phyloP scores from a whole-genome alignment of 2,329 filamentous ascomycete species.

The Hirsutella rhossiliensis region DNA sequence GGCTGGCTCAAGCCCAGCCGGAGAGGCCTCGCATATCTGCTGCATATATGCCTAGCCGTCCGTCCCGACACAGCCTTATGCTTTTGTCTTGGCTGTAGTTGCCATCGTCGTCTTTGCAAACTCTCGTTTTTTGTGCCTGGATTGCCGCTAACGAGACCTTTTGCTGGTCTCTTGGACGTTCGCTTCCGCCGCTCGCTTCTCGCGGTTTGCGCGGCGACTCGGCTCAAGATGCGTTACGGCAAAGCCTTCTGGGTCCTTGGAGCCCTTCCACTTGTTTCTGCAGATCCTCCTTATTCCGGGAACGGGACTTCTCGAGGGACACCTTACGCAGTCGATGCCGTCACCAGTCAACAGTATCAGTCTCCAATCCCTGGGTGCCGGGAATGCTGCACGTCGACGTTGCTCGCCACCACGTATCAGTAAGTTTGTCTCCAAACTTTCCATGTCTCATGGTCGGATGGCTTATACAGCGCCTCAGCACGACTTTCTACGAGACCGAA shows the following conservation, averaged over 20 bases:
- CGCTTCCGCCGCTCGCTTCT: background rate
- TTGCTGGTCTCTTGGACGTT: background rate
- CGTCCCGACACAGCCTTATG: background rate
- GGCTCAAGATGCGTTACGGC: conserved; percentile 1
- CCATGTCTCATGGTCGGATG: background rate
- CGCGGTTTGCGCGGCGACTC: background rate
- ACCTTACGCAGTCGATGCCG: background rate
- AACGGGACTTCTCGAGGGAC: background rate
- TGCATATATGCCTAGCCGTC: background rate
- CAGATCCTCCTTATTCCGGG: background rate
- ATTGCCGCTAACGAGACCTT: background rate
- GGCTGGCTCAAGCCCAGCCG: background rate
- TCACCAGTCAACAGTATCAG: background rate
- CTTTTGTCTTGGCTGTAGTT: background rate
- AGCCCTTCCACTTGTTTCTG: background rate
- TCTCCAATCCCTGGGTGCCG: background rate
- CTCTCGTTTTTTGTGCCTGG: background rate
- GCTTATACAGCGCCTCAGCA: background rate
- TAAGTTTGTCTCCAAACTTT: background rate
- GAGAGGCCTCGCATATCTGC: background rate
- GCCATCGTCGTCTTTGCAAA: background rate
- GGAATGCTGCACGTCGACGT: background rate
- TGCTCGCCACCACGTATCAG: background rate
- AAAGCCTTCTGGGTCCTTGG: background rate
- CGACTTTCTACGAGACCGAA: background rate